Base-by-base conservation (phyloP, 2,329 filamentous ascomycete genomes). In the Fusarium sp. region DNA sequence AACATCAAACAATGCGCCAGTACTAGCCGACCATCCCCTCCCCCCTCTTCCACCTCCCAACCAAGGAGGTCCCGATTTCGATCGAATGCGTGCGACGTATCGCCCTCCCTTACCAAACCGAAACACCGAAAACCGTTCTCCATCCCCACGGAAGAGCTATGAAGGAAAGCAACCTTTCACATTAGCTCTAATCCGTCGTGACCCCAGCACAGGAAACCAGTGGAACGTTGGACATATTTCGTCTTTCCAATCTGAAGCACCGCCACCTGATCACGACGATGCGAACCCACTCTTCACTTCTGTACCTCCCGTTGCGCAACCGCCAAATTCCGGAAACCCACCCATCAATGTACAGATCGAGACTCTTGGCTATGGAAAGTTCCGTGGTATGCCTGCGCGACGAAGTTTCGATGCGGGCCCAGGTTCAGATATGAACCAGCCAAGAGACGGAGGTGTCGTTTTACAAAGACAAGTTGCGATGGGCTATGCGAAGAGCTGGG, bases 161-260 rank as follows among this genome's bases (percentile, higher is more conserved):
- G 73, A 73, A 4, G 73, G 75, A 54, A 79, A 82, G 49, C 79
- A 80, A 1, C 84, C 86, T 1, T 89, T 89, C 69, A 85, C 84
- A 4, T 80, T 90, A 17, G 91, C 89, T 0, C 80, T 95, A 17
- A 93, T 94, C 74, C 90, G 92, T n/a, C 88, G 92, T 70, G 91
- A 94, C 77, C 91, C 91, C 2, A 84, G 86, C 26, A 88, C 90
- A 12, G 89, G 89, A 11, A 85, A 85, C 59, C 92, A 94, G 78
- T 94, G 92, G 91, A 94, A 94, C 76, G 86, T 94, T 15, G 92
- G 90, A 26, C 89, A 85, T 59, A 86, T 94, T 52, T 86, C 85
- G 4, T 89, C 87, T 0, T 85, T 85, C 64, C 85, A 88, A 68
- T 78, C 84, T 17, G 84, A 87, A 46, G 60, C 57, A 20, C 73